Percentiles rank a stretch among this genome's conserved stretches.
Evolutionary conservation across 2,329 filamentous ascomycete species (phyloP).

Genomic region (Hawksworthiomyces lignivorus): DNA sequence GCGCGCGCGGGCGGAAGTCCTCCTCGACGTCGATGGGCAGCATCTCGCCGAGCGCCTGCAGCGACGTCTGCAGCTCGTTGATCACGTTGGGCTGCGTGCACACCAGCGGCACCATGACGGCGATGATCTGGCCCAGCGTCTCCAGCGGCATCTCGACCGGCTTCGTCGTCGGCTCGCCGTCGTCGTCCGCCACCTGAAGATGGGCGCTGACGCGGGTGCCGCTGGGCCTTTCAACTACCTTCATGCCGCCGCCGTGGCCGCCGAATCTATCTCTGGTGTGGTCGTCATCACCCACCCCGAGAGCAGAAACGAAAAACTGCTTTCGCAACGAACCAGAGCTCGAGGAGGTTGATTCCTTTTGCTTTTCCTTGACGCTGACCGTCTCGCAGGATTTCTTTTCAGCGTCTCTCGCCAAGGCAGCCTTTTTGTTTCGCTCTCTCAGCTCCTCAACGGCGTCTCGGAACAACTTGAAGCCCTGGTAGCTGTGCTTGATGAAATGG

Average conservation of each 20-base stretch:
- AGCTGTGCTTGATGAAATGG: conserved; percentile 3
- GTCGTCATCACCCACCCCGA: too few species aligned
- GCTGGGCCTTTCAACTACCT: background rate
- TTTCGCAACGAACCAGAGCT: too few species aligned
- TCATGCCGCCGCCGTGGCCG: background rate
- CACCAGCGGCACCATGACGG: conserved; percentile 6
- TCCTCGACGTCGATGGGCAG: conserved; percentile 6
- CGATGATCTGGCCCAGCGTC: conserved; percentile 6
- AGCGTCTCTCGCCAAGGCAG: too few species aligned
- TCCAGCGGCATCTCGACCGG: conserved; percentile 4
- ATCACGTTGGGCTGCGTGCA: conserved; percentile 3
- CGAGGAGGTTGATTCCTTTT: too few species aligned
- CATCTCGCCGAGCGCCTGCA: conserved; percentile 6
- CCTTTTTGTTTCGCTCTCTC: background rate
- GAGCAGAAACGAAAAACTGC: too few species aligned
- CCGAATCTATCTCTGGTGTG: too few species aligned
- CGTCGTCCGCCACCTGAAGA: background rate
- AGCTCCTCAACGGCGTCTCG: conserved; percentile 2
- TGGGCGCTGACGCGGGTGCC: conserved; percentile 2
- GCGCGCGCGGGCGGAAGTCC: conserved; percentile 1
- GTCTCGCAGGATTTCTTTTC: too few species aligned
- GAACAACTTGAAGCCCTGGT: conserved; percentile 6
- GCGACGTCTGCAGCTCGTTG: conserved; percentile 5
- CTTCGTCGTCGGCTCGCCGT: background rate
- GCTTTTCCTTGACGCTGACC: too few species aligned